Conservation (phyloP, 164 flowering plant genomes). For the Saururus chinensis region DNA sequence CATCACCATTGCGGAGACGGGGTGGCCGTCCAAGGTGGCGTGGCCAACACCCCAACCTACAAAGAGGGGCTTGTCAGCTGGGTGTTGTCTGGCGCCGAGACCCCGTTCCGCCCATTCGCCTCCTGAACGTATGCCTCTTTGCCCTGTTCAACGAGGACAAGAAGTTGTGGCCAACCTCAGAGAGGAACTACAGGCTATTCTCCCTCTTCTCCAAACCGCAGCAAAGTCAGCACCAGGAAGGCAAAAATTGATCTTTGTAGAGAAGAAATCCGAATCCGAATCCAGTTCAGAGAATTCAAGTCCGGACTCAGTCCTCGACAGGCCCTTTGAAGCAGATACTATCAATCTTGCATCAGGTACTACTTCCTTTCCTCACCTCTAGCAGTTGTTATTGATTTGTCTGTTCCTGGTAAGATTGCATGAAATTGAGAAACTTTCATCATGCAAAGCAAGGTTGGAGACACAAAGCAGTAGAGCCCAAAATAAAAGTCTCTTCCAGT, state of each 20-base stretch:
- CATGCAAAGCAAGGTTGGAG: background rate
- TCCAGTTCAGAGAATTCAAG: conserved; percentile 54
- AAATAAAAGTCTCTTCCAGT: conserved; percentile 32
- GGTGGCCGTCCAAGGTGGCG: conserved; percentile 82
- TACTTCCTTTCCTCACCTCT: too few relatives aligned
- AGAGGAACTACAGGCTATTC: conserved; percentile 72
- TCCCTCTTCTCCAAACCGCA: background rate
- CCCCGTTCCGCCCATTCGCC: conserved; percentile 55
- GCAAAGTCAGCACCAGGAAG: background rate
- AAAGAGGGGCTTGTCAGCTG: conserved; percentile 60
- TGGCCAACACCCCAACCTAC: conserved; percentile 64
- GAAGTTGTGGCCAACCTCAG: conserved; percentile 77
- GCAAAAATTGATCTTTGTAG: background rate
- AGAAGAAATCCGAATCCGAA: conserved; percentile 16
- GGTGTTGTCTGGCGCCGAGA: conserved; percentile 53
- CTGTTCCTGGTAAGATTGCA: too few relatives aligned
- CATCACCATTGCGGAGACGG: conserved; percentile 67
- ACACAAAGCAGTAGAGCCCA: background rate
- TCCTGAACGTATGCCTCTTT: conserved; percentile 57
- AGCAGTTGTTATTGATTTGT: too few relatives aligned
- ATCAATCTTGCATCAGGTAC: conserved; percentile 36
- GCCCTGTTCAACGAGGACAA: conserved; percentile 83
- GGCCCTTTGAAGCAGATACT: conserved; percentile 5
- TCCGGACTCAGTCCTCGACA: conserved; percentile 76
- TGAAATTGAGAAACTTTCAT: too few relatives aligned